phyloP scores from a whole-genome alignment of 306 rosid species.

The Calophaca sinica region DNA sequence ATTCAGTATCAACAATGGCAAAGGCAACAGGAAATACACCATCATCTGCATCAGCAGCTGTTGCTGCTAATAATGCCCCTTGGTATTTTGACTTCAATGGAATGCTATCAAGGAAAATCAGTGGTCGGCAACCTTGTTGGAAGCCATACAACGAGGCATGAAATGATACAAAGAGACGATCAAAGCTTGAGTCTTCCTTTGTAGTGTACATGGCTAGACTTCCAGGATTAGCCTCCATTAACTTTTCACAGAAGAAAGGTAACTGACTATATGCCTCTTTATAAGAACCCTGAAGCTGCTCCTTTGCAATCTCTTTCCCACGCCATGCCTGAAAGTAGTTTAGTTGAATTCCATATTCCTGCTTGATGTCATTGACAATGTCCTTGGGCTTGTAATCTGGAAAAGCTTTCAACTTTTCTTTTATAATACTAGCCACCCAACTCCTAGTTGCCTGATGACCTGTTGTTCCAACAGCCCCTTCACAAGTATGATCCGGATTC shows the following conservation, averaged over 20 bases:
- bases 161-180: conserved; percentile 91
- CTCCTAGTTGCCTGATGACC: conserved; percentile 99
- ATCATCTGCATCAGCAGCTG: conserved; percentile 91
- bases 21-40: conserved; percentile 91
- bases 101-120: conserved; percentile 87
- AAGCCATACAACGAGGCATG: conserved; percentile 89
- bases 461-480: conserved; percentile 83
- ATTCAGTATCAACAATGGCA: conserved; percentile 89
- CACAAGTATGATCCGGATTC: conserved; percentile 85
- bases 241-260: conserved; percentile 81
- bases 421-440: conserved; percentile 98
- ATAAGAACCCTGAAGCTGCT: conserved; percentile 98
- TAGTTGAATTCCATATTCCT: conserved; percentile 93
- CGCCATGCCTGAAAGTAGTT: conserved; percentile 99
- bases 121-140: conserved; percentile 96
- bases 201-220: conserved; percentile 87
- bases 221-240: conserved; percentile 95
- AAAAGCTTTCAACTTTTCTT: conserved; percentile 82
- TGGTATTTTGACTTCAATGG: conserved; percentile 90
- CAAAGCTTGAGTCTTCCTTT: conserved; percentile 92
- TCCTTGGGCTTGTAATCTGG: conserved; percentile 98
- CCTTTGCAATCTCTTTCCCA: conserved; percentile 98
- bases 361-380: conserved; percentile 90
- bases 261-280: conserved; percentile 91
- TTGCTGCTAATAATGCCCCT: conserved; percentile 89